Base-by-base conservation (phyloP, 2,329 filamentous ascomycete genomes). In the Cladosporium oxysporum region DNA sequence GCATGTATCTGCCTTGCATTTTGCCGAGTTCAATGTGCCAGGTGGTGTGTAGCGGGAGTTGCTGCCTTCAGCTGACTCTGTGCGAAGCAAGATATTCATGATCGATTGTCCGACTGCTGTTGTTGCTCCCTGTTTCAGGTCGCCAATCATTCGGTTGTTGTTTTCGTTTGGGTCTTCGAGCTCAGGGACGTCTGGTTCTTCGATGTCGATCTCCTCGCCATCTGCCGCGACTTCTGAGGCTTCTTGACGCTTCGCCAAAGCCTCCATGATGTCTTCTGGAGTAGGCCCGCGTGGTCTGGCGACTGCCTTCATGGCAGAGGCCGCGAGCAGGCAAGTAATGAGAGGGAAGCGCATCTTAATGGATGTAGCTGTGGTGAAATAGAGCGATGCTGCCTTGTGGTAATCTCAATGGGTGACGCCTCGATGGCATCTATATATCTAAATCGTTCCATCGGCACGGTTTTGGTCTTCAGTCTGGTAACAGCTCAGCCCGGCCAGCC, bases 1-100 rank as follows among this genome's bases (percentile, higher is more conserved):
- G 72, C 81, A 83, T 1, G 79, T 78, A 58, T 83, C 80, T 21
- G 72, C 67, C 37, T 66, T 71, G 66, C 67, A 71, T 59, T n/a
- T 59, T 67, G 21, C 41, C 18, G 63, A 66, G 26, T 55, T 44
- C 31, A 41, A 49, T 26, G 62, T 65, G 23, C 41, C 44, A 52
- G 33, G 69, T 28, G 68, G 67, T 18, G 69, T 59, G 41, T 74
- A 55, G 63, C 67, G 52, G 47, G 66, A 65, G 35, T 65, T 61
- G 44, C 65, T 26, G 6, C 68, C 61, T 44, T 66, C 47, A 21
- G 66, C 66, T 33, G 71, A 58, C 35, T 72, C 65, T 29, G 64
- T 66, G 16, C 66, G 65, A 18, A 69, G 64, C 16, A 71, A 58
- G 47, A 70, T 70, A 44, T 69, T 69, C 35, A 61, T 55, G 26